Percentiles rank a stretch among this genome's conserved stretches.
Evolutionary conservation across 805 yeast species (phyloP).

Genomic region (Phaffomyces thermotolerans): DNA sequence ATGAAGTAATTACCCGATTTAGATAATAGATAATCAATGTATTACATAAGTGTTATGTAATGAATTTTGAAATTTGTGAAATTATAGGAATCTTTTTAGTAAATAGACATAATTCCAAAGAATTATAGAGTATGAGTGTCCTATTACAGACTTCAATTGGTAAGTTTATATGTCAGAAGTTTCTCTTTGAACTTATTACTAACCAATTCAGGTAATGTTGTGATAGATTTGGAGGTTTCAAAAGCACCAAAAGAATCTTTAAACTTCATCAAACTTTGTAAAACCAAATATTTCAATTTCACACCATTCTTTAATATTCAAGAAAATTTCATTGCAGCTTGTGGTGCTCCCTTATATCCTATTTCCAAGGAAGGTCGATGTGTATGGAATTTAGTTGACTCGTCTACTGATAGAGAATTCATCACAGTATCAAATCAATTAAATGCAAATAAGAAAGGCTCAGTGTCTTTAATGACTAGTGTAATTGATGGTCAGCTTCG

Average conservation of each 20-base stretch:
- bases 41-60: no score
- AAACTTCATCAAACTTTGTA: constrained; percentile 50
- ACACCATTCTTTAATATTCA: constrained; percentile 41
- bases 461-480: constrained; percentile 26
- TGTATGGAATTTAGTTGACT: constrained; percentile 26
- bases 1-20: no score
- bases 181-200: not conserved
- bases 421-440: constrained; percentile 18
- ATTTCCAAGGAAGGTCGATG: constrained; percentile 24
- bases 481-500: constrained; percentile 1
- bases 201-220: constrained; percentile 39
- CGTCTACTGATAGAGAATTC: constrained; percentile 9
- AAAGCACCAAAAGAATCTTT: constrained; percentile 31
- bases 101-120: no score
- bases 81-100: no score
- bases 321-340: constrained; percentile 31
- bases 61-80: no score
- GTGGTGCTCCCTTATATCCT: constrained; percentile 46
- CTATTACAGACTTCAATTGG: constrained; percentile 34
- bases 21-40: no score
- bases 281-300: constrained; percentile 43
- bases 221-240: constrained; percentile 37
- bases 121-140: constrained; percentile 28
- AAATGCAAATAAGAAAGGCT: constrained; percentile 26
- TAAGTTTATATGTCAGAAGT: constrained; percentile 9